Conservation (phyloP, 345 rosid genomes). For the Cardiospermum halicacabum region DNA sequence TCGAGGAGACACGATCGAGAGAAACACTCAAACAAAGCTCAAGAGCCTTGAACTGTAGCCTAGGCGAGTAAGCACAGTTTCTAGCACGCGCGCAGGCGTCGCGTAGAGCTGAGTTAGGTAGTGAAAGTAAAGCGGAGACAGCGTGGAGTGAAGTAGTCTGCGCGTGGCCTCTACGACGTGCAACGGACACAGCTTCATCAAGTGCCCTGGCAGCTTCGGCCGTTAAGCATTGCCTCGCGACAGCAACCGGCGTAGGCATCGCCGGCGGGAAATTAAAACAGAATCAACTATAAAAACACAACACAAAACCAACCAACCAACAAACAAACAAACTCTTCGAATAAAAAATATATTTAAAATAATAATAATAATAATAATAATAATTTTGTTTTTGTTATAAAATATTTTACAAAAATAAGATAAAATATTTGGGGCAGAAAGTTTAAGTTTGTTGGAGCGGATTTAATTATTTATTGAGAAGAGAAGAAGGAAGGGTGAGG, state of each 20-base stretch:
- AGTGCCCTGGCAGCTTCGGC: slow-evolving; percentile 71
- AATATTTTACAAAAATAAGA: not conserved
- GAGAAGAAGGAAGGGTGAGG: not conserved
- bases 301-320: too few species aligned
- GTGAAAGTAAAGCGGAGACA: slow-evolving; percentile 68
- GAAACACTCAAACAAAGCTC: slow-evolving; percentile 84
- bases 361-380: slow-evolving; percentile 1
- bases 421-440: not conserved
- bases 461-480: slow-evolving; percentile 27
- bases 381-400: not conserved
- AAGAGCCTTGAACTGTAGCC: slow-evolving; percentile 78
- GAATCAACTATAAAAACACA: not conserved
- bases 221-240: slow-evolving; percentile 86
- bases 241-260: slow-evolving; percentile 86
- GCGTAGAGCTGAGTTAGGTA: slow-evolving; percentile 61
- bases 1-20: slow-evolving; percentile 75
- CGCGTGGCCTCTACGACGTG: slow-evolving; percentile 60
- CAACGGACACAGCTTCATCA: slow-evolving; percentile 74
- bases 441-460: not conserved
- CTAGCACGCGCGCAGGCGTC: slow-evolving; percentile 77
- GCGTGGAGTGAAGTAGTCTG: slow-evolving; percentile 94
- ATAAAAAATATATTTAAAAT: not conserved
- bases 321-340: too few species aligned
- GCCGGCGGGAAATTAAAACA: slow-evolving; percentile 37
- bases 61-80: slow-evolving; percentile 59